Percentiles rank a stretch among this genome's conserved stretches.
These are phyloP conservation scores for Geranium rotundifolium DNA, from an alignment of 345 rosid species.

Conservation along the genomic window DNA sequence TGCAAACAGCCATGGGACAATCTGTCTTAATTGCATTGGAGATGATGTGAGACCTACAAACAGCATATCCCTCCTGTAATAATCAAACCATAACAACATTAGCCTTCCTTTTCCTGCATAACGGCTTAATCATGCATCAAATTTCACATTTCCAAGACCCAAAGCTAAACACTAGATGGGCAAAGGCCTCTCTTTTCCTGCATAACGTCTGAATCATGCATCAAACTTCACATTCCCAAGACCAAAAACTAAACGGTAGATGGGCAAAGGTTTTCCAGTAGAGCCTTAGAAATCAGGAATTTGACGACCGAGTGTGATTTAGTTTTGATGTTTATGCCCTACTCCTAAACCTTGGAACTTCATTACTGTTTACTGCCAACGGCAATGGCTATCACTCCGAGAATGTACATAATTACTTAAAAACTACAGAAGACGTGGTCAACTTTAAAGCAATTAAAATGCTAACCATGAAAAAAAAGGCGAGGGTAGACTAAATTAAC, in stretches of 20 bases:
- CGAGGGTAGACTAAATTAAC: not conserved
- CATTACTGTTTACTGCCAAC: too few species aligned
- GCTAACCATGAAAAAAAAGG: too few species aligned
- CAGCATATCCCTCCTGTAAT: conserved; percentile 71
- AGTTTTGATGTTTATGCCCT: not conserved
- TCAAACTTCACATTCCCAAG: not conserved
- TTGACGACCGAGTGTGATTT: not conserved
- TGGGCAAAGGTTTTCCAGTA: not conserved
- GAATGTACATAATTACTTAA: not conserved
- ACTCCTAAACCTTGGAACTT: not conserved
- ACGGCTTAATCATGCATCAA: too few species aligned
- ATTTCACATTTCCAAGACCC: not conserved
- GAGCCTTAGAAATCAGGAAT: not conserved
- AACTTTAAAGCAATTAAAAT: too few species aligned
- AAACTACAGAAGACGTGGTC: too few species aligned
- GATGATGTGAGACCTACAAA: conserved; percentile 64
- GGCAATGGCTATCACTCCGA: not conserved
- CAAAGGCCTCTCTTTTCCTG: too few species aligned
- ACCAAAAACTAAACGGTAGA: not conserved
- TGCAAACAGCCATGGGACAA: conserved; percentile 51
- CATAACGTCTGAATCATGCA: not conserved
- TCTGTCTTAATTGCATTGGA: conserved; percentile 63
- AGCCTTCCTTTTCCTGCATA: not conserved
- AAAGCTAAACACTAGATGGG: too few species aligned
- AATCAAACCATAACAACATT: not conserved